These are phyloP conservation scores for Solanum paucissectum DNA, from an alignment of 257 asterid genomes.

Conservation along the genomic window DNA sequence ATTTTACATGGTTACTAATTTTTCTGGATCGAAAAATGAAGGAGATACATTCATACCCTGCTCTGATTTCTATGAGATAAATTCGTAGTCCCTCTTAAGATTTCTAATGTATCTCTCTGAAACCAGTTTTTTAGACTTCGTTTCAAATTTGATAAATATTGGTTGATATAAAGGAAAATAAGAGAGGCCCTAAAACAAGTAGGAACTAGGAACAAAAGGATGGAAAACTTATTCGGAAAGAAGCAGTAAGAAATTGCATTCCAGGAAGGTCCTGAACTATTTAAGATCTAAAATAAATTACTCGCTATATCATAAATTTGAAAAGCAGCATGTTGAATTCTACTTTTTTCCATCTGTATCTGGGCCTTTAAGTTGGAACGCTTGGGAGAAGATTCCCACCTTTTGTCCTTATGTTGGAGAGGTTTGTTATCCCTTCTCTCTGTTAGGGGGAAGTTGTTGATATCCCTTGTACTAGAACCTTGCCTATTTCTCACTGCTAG, in stretches of 20 bases:
- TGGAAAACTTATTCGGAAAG: not conserved
- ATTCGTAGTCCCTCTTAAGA: not conserved
- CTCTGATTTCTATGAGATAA: not conserved
- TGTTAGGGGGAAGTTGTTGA: not conserved
- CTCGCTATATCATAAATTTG: not conserved
- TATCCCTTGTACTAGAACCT: not conserved
- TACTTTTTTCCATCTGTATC: not conserved
- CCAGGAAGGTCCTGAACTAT: not conserved
- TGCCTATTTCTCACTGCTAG: not conserved
- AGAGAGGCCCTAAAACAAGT: not conserved
- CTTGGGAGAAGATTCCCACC: not conserved
- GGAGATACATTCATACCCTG: not conserved
- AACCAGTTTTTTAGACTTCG: not conserved
- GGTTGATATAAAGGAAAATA: not conserved
- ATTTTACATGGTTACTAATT: not conserved
- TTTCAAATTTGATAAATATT: not conserved
- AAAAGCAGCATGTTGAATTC: not conserved
- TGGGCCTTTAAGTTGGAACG: not conserved
- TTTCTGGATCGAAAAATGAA: not conserved
- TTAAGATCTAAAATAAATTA: not conserved
- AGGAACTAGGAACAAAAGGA: not conserved
- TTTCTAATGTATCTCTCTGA: not conserved
- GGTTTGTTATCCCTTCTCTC: not conserved
- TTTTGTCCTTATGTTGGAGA: not conserved
- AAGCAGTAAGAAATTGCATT: not conserved